Percentiles rank a stretch among this genome's conserved stretches.
phyloP scores from a whole-genome alignment of 345 rosid species.

The Brassica nigra region DNA sequence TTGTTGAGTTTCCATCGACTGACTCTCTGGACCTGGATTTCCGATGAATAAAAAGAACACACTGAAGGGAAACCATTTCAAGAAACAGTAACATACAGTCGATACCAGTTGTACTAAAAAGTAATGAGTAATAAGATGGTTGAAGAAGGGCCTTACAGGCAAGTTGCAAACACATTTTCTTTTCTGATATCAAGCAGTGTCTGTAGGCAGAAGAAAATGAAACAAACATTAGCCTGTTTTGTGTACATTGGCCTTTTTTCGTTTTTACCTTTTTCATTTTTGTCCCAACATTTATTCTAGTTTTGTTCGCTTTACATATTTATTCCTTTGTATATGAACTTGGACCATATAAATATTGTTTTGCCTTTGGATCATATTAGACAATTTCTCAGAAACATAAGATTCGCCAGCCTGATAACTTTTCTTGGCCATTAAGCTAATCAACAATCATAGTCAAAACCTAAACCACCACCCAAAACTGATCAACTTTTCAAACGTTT shows the following conservation, averaged over 20 bases:
- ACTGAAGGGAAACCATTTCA: background rate
- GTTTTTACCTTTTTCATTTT: too few species aligned
- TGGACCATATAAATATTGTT: background rate
- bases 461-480: slow-evolving; percentile 18
- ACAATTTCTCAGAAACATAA: background rate
- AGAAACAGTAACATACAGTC: background rate
- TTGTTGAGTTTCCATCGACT: background rate
- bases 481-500: background rate
- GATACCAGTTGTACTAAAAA: background rate
- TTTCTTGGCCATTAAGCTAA: background rate
- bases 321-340: background rate
- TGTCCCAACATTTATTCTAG: too few species aligned
- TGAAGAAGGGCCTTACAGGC: background rate
- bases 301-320: background rate
- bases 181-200: too few species aligned
- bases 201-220: too few species aligned
- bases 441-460: background rate
- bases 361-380: background rate
- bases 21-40: background rate
- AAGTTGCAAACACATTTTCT: too few species aligned
- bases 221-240: too few species aligned
- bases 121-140: background rate
- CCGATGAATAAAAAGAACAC: background rate
- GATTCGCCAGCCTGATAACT: background rate
- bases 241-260: too few species aligned